phyloP scores from a whole-genome alignment of 495 filamentous ascomycete genomes.

The Tuber borchii region DNA sequence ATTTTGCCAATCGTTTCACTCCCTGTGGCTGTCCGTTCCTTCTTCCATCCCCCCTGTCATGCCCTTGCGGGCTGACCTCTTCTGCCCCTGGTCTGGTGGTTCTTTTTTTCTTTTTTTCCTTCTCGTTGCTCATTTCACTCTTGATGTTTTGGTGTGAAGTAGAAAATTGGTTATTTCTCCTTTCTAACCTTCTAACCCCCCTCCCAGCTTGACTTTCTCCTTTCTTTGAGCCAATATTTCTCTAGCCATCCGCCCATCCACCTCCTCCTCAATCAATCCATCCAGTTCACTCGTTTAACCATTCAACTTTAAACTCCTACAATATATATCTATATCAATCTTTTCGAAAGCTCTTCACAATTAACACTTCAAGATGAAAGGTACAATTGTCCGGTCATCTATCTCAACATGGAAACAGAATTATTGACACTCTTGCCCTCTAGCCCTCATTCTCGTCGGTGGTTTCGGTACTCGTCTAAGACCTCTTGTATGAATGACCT shows the following conservation, averaged over 20 bases:
- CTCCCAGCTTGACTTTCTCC: not conserved
- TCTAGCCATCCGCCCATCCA: not conserved
- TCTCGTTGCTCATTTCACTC: not conserved
- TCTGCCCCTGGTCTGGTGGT: not conserved
- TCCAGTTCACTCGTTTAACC: not conserved
- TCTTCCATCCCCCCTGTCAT: not conserved
- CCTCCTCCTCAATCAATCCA: not conserved
- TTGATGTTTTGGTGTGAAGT: not conserved
- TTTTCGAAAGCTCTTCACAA: not conserved
- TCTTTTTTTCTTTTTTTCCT: not conserved
- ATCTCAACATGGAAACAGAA: not conserved
- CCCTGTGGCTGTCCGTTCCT: not conserved
- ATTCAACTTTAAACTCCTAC: not conserved
- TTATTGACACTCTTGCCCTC: not conserved
- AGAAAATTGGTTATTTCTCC: not conserved
- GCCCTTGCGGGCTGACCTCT: not conserved
- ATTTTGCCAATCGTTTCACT: not conserved
- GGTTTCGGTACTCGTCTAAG: conserved; percentile 97
- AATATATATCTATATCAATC: not conserved
- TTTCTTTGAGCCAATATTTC: not conserved
- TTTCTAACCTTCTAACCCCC: not conserved
- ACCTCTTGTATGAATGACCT: conserved; percentile 70
- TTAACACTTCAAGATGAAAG: not conserved
- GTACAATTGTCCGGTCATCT: not conserved
- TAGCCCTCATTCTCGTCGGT: conserved; percentile 98